Evolutionary conservation across 78 protist genomes (phyloP).

Genomic region (Dictyostelium brefeldianum): DNA sequence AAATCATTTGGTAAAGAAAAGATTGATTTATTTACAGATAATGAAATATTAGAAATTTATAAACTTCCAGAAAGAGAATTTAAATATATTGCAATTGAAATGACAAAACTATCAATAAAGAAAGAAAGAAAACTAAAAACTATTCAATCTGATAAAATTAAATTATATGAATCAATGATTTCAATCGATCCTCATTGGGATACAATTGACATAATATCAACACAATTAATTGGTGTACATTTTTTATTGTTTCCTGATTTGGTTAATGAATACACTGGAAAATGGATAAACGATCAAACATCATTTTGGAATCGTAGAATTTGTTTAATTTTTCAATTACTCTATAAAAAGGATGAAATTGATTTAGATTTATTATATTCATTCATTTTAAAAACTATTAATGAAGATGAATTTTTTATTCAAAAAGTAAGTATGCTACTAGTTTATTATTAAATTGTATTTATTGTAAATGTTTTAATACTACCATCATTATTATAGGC

Average conservation of each 20-base stretch:
- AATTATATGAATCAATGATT: neutral
- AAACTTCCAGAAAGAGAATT: slow-evolving; percentile 45
- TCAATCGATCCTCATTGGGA: slow-evolving; percentile 48
- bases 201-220: slow-evolving; percentile 37
- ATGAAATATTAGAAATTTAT: slow-evolving; percentile 19
- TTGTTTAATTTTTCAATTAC: slow-evolving; percentile 40
- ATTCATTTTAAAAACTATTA: neutral
- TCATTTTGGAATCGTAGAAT: slow-evolving; percentile 25
- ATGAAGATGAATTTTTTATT: slow-evolving; percentile 42
- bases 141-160: neutral
- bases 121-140: neutral
- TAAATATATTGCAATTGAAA: slow-evolving; percentile 37
- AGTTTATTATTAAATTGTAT: too few relatives aligned
- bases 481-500: too few relatives aligned
- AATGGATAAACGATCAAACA: slow-evolving; percentile 15
- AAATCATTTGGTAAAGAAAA: slow-evolving; percentile 6
- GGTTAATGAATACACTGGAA: neutral
- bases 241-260: neutral
- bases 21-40: neutral
- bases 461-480: too few relatives aligned
- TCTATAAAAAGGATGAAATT: slow-evolving; percentile 34
- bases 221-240: slow-evolving; percentile 38
- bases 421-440: too few relatives aligned
- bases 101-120: neutral
- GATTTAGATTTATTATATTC: slow-evolving; percentile 15